Evolutionary conservation across 2,329 filamentous ascomycete genomes (phyloP).

Genomic region (Fusarium abutilonis): DNA sequence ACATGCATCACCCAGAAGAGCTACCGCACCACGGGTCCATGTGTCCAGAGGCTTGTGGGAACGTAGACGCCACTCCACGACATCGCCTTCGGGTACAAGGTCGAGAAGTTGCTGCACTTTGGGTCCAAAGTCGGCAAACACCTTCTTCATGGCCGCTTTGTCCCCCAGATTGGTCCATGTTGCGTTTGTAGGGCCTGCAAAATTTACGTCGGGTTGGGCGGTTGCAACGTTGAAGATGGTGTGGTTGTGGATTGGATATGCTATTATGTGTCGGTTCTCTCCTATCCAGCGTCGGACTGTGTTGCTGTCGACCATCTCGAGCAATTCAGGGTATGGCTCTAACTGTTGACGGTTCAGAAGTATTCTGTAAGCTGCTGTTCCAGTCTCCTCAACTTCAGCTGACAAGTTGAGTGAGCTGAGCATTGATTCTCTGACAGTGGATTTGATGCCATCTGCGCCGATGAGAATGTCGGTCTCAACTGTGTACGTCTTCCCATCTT

Average conservation of each 20-base stretch:
- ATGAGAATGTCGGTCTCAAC: slow-evolving; percentile 21
- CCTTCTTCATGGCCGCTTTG: slow-evolving; percentile 23
- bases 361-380: slow-evolving; percentile 14
- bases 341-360: neutral
- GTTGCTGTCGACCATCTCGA: slow-evolving; percentile 21
- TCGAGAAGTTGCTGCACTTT: slow-evolving; percentile 10
- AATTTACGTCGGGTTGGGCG: slow-evolving; percentile 17
- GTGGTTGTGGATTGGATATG: slow-evolving; percentile 28
- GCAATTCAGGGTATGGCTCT: slow-evolving; percentile 12
- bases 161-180: slow-evolving; percentile 26
- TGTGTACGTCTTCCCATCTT: neutral
- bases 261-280: slow-evolving; percentile 18
- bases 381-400: slow-evolving; percentile 4
- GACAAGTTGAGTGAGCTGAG: neutral
- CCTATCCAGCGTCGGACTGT: slow-evolving; percentile 13
- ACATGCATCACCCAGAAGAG: slow-evolving; percentile 18
- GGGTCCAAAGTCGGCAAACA: slow-evolving; percentile 21
- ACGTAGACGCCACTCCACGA: slow-evolving; percentile 20
- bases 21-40: slow-evolving; percentile 8
- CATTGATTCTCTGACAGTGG: slow-evolving; percentile 21
- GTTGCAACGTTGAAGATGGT: slow-evolving; percentile 25
- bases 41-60: slow-evolving; percentile 17
- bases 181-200: slow-evolving; percentile 12
- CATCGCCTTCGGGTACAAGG: slow-evolving; percentile 5
- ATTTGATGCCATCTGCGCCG: slow-evolving; percentile 30